Evolutionary conservation across 176 grass and related monocot genomes (phyloP).

Genomic region (Pontederia crassipes): DNA sequence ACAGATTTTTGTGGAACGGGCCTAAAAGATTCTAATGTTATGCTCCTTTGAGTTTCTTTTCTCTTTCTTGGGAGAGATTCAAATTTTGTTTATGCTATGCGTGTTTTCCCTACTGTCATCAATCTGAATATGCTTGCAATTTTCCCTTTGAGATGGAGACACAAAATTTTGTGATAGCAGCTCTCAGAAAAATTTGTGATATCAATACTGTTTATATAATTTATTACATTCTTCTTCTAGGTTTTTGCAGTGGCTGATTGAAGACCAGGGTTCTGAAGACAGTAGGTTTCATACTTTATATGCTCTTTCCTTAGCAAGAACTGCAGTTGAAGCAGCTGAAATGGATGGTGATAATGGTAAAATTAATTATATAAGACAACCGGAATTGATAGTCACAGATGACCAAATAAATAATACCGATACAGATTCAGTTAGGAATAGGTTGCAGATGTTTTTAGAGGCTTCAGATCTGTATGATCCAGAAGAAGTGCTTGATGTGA

Average conservation of each 20-base stretch:
- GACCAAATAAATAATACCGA: background rate
- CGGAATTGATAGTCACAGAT: constrained; percentile 1
- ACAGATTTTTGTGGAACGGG: too few relatives aligned
- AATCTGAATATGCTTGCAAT: too few relatives aligned
- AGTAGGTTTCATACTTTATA: constrained; percentile 84
- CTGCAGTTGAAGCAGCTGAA: constrained; percentile 48
- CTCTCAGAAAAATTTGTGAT: background rate
- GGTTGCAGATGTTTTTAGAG: constrained; percentile 87
- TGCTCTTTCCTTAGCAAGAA: constrained; percentile 66
- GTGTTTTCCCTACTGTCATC: too few relatives aligned
- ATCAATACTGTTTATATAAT: background rate
- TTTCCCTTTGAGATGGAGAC: too few relatives aligned
- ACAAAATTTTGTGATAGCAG: too few relatives aligned
- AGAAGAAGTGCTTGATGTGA: constrained; percentile 86
- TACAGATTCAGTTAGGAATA: constrained; percentile 59
- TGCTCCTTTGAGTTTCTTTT: too few relatives aligned
- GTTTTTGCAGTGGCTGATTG: constrained; percentile 95
- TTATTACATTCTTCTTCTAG: constrained; percentile 24
- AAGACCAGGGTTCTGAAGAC: constrained; percentile 76
- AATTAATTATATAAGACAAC: constrained; percentile 25
- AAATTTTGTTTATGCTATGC: too few relatives aligned
- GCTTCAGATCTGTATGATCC: constrained; percentile 91
- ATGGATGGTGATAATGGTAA: constrained; percentile 23
- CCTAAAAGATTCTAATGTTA: too few relatives aligned
- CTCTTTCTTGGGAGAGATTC: too few relatives aligned